Base-by-base conservation (phyloP, 331 rosid genomes). In the Quercus tomentella region DNA sequence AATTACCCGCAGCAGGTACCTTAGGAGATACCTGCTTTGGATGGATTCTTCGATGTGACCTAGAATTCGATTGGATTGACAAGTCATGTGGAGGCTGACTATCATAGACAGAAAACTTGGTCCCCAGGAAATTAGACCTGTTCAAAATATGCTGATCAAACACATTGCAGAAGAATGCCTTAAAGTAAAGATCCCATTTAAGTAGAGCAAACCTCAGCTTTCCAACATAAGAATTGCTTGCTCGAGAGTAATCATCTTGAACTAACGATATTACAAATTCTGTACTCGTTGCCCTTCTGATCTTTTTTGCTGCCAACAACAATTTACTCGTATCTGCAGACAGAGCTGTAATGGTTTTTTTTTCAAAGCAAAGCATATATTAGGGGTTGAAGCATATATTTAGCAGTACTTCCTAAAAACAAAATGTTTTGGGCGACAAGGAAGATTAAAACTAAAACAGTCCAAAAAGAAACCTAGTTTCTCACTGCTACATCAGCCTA, bases 91-190 rank as follows among this genome's bases (percentile, higher is more conserved):
- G 89, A 69, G 86, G 89, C 69, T 93, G 93, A 63, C 87, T 87
- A 69, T 88, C 97, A 76, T 81, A 79, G 66, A 91, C 80, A 54
- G 79, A 82, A 76, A 93, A 91, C 87, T 91, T 93, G 74, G 98
- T 91, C 26, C 97, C 94, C 43, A 93, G 80, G 81, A 93, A 93
- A 83, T 93, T 91, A 79, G 97, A 91, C 86, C 97, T 93, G 91
- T 68, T 69, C 76, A 80, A 30, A 70, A 75, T 75, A 77, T 67
- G 31, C 58, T 73, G 75, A 82, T 83, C 73, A 62, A 73, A 76
- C 63, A 11, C 45, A 69, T 54, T n/a, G 68, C 28, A 65, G 66
- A 41, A 41, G 49, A 9, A 41, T 9, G 14, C 23, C 54, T 51
- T 11, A 77, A 23, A 20, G 25, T 30, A 62, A 62, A 37, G 54